Conservation (phyloP, 805 yeast genomes). For the Naumovozyma dairenensis region DNA sequence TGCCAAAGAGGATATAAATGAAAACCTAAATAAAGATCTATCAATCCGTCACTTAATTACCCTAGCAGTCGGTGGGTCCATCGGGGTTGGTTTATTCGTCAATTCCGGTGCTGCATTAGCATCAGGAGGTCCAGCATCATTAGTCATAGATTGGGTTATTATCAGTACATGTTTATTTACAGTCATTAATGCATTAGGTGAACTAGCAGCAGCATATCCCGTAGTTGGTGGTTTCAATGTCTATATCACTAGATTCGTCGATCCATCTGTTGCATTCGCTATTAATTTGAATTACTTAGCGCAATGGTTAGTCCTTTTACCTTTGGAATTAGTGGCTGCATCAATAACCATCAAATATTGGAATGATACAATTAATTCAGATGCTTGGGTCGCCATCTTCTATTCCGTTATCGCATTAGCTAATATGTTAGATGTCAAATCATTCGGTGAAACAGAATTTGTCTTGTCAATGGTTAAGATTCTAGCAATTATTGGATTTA, state of each 20-base stretch:
- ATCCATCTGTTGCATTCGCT: conserved; percentile 48
- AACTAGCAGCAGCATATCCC: conserved; percentile 44
- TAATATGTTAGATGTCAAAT: conserved; percentile 43
- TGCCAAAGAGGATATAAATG: conserved; percentile 10
- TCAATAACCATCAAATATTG: conserved; percentile 49
- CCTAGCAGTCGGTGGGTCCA: conserved; percentile 59
- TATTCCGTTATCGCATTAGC: conserved; percentile 38
- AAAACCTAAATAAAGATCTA: conserved; percentile 18
- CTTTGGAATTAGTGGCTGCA: conserved; percentile 52
- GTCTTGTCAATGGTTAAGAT: conserved; percentile 41
- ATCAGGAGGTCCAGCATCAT: conserved; percentile 57
- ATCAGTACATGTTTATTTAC: conserved; percentile 51
- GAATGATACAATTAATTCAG: conserved; percentile 40
- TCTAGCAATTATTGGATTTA: conserved; percentile 41
- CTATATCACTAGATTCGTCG: conserved; percentile 42
- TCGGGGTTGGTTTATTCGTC: conserved; percentile 61
- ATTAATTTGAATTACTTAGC: conserved; percentile 45
- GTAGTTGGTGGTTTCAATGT: conserved; percentile 45
- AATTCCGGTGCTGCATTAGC: conserved; percentile 53
- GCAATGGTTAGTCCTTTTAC: conserved; percentile 47
- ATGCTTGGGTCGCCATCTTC: conserved; percentile 52
- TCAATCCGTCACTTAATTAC: conserved; percentile 43
- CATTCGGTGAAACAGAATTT: conserved; percentile 51
- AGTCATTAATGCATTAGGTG: conserved; percentile 47
- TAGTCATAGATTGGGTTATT: conserved; percentile 45